Base-by-base conservation (phyloP, 306 rosid genomes). In the Dalbergia oliveri region DNA sequence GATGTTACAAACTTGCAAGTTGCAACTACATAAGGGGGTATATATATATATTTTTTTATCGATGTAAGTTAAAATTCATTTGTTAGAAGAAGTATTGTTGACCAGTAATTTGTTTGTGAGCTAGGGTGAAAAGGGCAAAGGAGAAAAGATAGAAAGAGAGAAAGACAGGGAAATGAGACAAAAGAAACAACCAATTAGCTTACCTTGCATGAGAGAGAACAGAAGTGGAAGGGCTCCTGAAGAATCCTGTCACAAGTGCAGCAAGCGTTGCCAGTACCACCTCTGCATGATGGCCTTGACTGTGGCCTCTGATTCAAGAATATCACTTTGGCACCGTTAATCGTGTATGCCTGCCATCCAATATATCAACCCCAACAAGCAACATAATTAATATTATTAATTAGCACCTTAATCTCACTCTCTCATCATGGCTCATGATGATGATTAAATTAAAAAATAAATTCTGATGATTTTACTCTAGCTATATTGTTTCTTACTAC, bases 121-220 rank as follows among this genome's bases (percentile, higher is more conserved):
- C 4, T 51, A 6, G 34, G 5, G 58, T 7, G n/a, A 11, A 49
- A 31, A 74, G 44, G 60, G 5, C 34, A 50, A 50, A 69, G 70
- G 35, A 26, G 3, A 57, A 59, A 26, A 21, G 7, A 64, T 35
- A 35, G 39, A 68, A 21, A 50, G 7, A 2, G 33, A 4, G 35
- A 14, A 7, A 70, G 72, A 13, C 0, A n/a, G 79, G 47, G 44
- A 53, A 75, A 21, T 4, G 69, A 61, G 79, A 54, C 11, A 51
- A 51, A 51, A 51, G 58, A 15, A 51, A 50, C 14, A 14, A 8
- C 11, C 50, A 12, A 26, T 26, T 26, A 26, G 31, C 31, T 26
- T 12, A 89, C 98, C 97, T 94, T 94, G 97, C 98, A 94, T 10
- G 98, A 90, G 75, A 94, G 97, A 66, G 98, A 94, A 50, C 98